Conservation (phyloP, 306 rosid species). For the Corylus americana region DNA sequence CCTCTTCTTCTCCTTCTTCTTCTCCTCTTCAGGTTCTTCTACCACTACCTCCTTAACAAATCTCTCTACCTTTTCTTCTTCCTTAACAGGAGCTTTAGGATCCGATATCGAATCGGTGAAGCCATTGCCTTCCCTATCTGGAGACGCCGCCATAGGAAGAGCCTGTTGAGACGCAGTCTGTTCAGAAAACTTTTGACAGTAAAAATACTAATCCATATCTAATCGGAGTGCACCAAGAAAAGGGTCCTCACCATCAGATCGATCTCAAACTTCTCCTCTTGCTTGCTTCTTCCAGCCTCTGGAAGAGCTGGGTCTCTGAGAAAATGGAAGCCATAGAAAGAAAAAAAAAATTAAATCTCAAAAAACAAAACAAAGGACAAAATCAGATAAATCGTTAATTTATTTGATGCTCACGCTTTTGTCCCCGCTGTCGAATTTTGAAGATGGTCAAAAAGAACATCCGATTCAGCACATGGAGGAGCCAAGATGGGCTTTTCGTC, state of each 20-base stretch:
- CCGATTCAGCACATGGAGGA: conserved; percentile 25
- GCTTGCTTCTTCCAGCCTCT: conserved; percentile 32
- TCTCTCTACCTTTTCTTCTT: conserved; percentile 42
- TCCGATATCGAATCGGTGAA: conserved; percentile 31
- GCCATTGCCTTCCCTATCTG: conserved; percentile 39
- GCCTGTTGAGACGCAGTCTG: conserved; percentile 45
- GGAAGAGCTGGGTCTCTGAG: conserved; percentile 35
- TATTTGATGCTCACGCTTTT: conserved; percentile 48
- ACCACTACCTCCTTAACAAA: conserved; percentile 25
- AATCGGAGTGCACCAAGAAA: conserved; percentile 21
- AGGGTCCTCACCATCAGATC: conserved; percentile 70
- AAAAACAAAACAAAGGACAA: conserved; percentile 2
- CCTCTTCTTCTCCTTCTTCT: conserved; percentile 13
- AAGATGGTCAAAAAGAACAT: conserved; percentile 19
- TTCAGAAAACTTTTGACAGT: conserved; percentile 31
- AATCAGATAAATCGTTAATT: conserved; percentile 3
- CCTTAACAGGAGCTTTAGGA: conserved; percentile 31
- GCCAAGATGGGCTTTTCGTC: background rate
- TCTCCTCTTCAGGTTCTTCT: conserved; percentile 31
- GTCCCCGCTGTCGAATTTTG: conserved; percentile 31
- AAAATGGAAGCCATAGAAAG: conserved; percentile 22
- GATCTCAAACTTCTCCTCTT: conserved; percentile 50
- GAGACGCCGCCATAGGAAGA: conserved; percentile 46
- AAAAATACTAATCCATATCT: conserved; percentile 19
- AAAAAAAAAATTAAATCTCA: conserved; percentile 1